Base-by-base conservation (phyloP, 2,329 filamentous ascomycete species). In the Dryadomyces sulphureus region DNA sequence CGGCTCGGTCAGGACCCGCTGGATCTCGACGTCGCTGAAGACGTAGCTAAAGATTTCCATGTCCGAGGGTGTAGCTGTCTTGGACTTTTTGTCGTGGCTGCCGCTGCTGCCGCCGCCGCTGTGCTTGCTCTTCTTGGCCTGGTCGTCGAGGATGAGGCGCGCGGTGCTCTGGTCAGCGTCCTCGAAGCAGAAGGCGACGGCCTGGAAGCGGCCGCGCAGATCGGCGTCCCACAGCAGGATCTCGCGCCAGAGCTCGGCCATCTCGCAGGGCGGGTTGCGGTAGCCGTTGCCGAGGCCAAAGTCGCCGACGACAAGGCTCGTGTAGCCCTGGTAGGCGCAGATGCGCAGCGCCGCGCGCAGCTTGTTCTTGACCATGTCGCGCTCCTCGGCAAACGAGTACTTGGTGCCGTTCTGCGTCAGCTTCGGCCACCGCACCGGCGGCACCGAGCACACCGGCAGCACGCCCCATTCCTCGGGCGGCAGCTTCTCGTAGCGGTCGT, bases 361-460 rank as follows among this genome's bases (percentile, higher is more conserved):
- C 62, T 87, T 86, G 55, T 82, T 78, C 55, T 71, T 72, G 63
- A 85, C 82, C 59, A 86, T 69, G 52, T 83, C 77, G 50, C 74
- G 74, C 62, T 88, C 84, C 54, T 79, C 70, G 4, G 69, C 67
- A 60, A 89, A 88, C 0, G 80, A 82, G 61, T 86, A 88, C 51
- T 75, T 75, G 50, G 68, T 68, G n/a, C 77, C 79, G 42, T 69
- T 68, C 49, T 77, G 74, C 54, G 79, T 79, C 35, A 88, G 71
- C 61, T 86, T 87, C 17, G 84, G 84, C 62, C 82, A 77, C 21
- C 80, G 74, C 7, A 81, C 77, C 9, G 84, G 81, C 20, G 80
- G 74, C 19, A 87, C 78, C 2, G 81, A 85, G 47, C 87, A 74
- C n/a, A 88, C 79, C 9, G 82, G 81, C 25, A 86, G 62, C 40